Evolutionary conservation across 495 filamentous ascomycete species (phyloP).

Genomic region (Lasiosphaeriaceae sp.): DNA sequence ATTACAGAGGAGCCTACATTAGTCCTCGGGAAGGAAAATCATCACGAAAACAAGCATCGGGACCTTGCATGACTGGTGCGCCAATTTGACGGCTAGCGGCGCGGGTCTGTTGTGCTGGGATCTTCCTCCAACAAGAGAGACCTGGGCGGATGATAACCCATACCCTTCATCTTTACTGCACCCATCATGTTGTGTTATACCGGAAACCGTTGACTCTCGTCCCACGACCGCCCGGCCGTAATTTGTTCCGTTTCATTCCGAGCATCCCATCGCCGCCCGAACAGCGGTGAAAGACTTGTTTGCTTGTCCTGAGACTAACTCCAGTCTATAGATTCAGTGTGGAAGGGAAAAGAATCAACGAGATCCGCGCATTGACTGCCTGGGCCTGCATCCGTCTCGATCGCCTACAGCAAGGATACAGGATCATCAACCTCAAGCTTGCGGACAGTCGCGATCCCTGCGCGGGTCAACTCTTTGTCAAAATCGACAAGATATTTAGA

Average conservation of each 20-base stretch:
- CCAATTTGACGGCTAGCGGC: not conserved
- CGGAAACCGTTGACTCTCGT: not conserved
- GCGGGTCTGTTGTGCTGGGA: not conserved
- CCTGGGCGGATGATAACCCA: too few species aligned
- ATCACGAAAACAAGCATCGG: not conserved
- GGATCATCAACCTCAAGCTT: slow-evolving; percentile 69
- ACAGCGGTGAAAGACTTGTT: not conserved
- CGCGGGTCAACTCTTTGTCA: slow-evolving; percentile 67
- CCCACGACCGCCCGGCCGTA: not conserved
- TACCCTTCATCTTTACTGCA: not conserved
- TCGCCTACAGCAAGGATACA: slow-evolving; percentile 69
- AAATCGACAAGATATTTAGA: slow-evolving; percentile 44
- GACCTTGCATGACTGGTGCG: not conserved
- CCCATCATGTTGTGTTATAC: not conserved
- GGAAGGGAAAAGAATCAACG: slow-evolving; percentile 55
- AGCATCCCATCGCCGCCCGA: not conserved
- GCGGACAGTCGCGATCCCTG: slow-evolving; percentile 33
- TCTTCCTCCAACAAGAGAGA: too few species aligned
- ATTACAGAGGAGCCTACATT: not conserved
- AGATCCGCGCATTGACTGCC: slow-evolving; percentile 57
- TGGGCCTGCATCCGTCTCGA: slow-evolving; percentile 91
- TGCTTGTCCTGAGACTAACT: slow-evolving; percentile 8
- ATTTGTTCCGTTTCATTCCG: not conserved
- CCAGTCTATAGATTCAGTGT: slow-evolving; percentile 64
- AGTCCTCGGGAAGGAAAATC: not conserved